These are phyloP conservation scores for Pythium vanterpoolii DNA, from an alignment of 352 stramenopile genomes.

Conservation along the genomic window DNA sequence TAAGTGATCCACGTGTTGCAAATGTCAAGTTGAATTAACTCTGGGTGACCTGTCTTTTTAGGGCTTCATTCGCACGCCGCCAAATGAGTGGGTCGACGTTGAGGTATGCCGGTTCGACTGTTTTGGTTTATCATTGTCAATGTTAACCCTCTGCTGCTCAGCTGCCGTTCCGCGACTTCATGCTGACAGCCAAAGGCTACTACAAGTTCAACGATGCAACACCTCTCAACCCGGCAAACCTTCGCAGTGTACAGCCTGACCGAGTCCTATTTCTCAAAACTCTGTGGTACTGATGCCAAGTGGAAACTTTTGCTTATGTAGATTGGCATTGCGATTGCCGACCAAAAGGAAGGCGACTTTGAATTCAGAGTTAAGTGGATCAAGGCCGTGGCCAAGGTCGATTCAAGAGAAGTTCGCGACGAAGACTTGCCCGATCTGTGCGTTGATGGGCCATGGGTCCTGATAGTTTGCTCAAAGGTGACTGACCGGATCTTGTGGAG, in stretches of 20 bases:
- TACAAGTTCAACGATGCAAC: slow-evolving; percentile 80
- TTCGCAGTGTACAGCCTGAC: slow-evolving; percentile 52
- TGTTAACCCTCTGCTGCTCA: slow-evolving; percentile 15
- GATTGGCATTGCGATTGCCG: slow-evolving; percentile 82
- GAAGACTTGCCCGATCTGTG: slow-evolving; percentile 19
- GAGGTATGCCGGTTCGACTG: slow-evolving; percentile 31
- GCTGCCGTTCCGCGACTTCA: slow-evolving; percentile 75
- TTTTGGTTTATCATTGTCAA: background rate
- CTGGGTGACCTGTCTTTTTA: slow-evolving; percentile 10
- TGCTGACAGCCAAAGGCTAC: slow-evolving; percentile 81
- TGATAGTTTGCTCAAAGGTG: background rate
- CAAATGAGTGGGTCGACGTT: slow-evolving; percentile 83
- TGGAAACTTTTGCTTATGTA: slow-evolving; percentile 13
- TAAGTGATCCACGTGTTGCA: slow-evolving; percentile 19
- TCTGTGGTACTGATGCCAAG: background rate
- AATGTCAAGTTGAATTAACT: background rate
- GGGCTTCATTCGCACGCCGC: slow-evolving; percentile 77
- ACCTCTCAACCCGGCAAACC: slow-evolving; percentile 65
- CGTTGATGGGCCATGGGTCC: background rate
- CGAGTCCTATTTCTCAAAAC: background rate
- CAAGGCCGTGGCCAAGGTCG: slow-evolving; percentile 72
- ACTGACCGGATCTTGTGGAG: background rate
- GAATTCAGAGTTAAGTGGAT: slow-evolving; percentile 85
- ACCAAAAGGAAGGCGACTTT: slow-evolving; percentile 85
- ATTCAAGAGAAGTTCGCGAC: slow-evolving; percentile 32